Evolutionary conservation across 176 grass and related monocot genomes (phyloP).

Genomic region (Triticum urartu): DNA sequence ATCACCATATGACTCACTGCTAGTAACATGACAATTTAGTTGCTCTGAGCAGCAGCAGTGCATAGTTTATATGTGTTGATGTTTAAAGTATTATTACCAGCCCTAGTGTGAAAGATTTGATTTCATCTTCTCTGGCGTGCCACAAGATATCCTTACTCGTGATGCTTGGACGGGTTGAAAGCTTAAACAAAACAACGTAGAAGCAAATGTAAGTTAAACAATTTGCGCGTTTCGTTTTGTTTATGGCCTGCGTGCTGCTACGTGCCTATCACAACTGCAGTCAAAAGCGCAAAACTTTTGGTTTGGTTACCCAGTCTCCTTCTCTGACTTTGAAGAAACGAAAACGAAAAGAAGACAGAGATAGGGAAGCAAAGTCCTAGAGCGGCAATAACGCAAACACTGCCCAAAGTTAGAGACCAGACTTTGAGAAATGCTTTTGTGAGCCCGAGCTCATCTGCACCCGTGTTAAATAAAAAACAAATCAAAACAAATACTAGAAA

Average conservation of each 20-base stretch:
- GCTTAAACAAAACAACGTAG: background rate
- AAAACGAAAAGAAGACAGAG: background rate
- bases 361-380: background rate
- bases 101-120: constrained; percentile 1
- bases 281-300: constrained; percentile 36
- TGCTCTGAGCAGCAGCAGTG: background rate
- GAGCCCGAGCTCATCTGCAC: too few species aligned
- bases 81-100: background rate
- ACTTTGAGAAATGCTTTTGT: background rate
- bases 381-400: background rate
- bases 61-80: background rate
- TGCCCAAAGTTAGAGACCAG: background rate
- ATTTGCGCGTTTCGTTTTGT: background rate
- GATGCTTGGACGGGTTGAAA: constrained; percentile 3
- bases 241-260: background rate
- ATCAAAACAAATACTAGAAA: too few species aligned
- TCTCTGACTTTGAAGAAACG: constrained; percentile 26
- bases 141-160: background rate
- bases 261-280: constrained; percentile 2
- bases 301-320: background rate
- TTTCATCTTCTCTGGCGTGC: background rate
- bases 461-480: too few species aligned
- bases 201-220: constrained; percentile 27
- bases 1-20: background rate
- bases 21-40: background rate